phyloP scores from a whole-genome alignment of 345 rosid genomes.

The Citrus glauca region DNA sequence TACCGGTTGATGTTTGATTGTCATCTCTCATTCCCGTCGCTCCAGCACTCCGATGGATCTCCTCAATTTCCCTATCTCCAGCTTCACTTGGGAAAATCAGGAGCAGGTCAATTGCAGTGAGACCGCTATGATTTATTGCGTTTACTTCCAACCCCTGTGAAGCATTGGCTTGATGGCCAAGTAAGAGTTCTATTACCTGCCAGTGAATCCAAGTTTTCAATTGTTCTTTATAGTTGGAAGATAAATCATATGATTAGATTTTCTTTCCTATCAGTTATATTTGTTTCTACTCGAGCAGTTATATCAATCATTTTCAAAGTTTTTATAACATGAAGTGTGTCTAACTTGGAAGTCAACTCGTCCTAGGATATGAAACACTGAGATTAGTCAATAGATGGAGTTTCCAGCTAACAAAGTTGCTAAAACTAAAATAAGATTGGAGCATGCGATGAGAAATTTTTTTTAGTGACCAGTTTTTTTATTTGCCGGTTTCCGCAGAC shows the following conservation, averaged over 20 bases:
- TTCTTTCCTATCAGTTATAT: not conserved
- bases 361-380: not conserved
- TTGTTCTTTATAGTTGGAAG: not conserved
- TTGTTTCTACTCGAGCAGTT: not conserved
- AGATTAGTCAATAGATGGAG: not conserved
- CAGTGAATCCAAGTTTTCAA: not conserved
- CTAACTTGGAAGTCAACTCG: not conserved
- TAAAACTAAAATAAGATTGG: not conserved
- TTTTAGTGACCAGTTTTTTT: not conserved
- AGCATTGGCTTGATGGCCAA: conserved; percentile 18
- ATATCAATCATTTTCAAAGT: not conserved
- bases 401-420: not conserved
- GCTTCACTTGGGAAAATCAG: conserved; percentile 55
- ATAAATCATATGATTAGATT: not conserved
- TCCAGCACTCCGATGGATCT: conserved; percentile 36
- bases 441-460: not conserved
- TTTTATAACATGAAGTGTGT: not conserved
- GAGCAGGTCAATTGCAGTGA: conserved; percentile 43
- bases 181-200: conserved; percentile 48
- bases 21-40: conserved; percentile 29
- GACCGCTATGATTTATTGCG: conserved; percentile 36
- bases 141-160: conserved; percentile 34
- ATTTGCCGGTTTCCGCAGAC: not conserved
- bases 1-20: not conserved
- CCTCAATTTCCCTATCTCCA: conserved; percentile 48